Conservation (phyloP, 495 filamentous ascomycete genomes). For the Penicillium alfredii region DNA sequence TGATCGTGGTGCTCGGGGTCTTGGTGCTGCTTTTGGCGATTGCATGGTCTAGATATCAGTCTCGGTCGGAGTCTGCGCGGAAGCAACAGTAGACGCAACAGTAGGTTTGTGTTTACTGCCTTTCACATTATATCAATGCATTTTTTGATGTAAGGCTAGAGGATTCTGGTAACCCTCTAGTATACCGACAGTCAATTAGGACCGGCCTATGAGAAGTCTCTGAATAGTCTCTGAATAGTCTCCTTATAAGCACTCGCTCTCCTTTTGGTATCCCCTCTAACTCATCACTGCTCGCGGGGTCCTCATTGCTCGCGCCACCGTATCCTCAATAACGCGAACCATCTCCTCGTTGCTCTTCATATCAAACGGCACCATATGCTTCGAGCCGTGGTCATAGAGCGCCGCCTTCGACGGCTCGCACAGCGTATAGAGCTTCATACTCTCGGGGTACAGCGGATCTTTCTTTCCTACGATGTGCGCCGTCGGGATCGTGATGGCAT, state of each 20-base stretch:
- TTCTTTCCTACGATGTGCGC: slow-evolving; percentile 35
- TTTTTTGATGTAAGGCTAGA: neutral
- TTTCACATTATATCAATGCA: slow-evolving; percentile 5
- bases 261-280: no score
- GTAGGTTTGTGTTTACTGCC: slow-evolving; percentile 1
- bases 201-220: no score
- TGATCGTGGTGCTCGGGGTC: slow-evolving; percentile 32
- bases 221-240: no score
- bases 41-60: slow-evolving; percentile 16
- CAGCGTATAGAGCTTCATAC: slow-evolving; percentile 27
- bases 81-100: slow-evolving; percentile 6
- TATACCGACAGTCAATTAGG: no score
- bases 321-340: slow-evolving; percentile 25
- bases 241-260: no score
- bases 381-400: slow-evolving; percentile 35
- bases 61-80: neutral
- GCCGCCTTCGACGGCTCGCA: slow-evolving; percentile 32
- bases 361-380: slow-evolving; percentile 40
- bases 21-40: slow-evolving; percentile 49
- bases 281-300: no score
- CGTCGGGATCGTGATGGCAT: slow-evolving; percentile 32
- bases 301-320: slow-evolving; percentile 24
- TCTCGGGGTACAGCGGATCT: slow-evolving; percentile 25
- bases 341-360: slow-evolving; percentile 30
- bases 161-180: no score